These are phyloP conservation scores for Musa balbisiana DNA, from an alignment of 202 grass and related monocot genomes.

Conservation along the genomic window DNA sequence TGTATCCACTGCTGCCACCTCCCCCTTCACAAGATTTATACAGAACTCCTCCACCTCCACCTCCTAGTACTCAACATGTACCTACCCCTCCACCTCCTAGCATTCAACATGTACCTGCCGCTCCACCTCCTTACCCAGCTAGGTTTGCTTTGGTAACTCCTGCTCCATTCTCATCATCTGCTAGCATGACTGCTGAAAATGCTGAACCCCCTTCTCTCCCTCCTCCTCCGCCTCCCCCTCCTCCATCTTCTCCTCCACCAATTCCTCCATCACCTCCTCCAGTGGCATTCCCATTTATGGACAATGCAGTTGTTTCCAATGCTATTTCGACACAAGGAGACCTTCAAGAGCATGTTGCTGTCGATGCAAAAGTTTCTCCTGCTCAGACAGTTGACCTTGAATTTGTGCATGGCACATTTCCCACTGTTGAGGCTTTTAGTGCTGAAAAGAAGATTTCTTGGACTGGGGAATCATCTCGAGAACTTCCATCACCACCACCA, in stretches of 20 bases:
- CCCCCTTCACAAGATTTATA: conserved; percentile 5
- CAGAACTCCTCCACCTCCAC: neutral
- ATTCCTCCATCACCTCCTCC: conserved; percentile 12
- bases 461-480: neutral
- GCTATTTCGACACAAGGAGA: neutral
- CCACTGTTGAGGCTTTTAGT: conserved; percentile 5
- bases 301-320: neutral
- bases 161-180: neutral
- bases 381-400: neutral
- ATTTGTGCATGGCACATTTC: neutral
- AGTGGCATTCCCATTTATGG: neutral
- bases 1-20: conserved; percentile 4
- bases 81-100: neutral
- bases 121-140: conserved; percentile 1
- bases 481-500: conserved; percentile 20
- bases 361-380: neutral
- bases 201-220: neutral
- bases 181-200: neutral
- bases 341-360: conserved; percentile 3
- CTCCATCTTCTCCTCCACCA: conserved; percentile 10
- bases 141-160: neutral
- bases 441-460: neutral
- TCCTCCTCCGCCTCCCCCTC: conserved; percentile 8
- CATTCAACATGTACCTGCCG: neutral
- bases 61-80: neutral